These are phyloP conservation scores for Xylaria sp. DNA, from an alignment of 2,329 filamentous ascomycete genomes.

Conservation along the genomic window DNA sequence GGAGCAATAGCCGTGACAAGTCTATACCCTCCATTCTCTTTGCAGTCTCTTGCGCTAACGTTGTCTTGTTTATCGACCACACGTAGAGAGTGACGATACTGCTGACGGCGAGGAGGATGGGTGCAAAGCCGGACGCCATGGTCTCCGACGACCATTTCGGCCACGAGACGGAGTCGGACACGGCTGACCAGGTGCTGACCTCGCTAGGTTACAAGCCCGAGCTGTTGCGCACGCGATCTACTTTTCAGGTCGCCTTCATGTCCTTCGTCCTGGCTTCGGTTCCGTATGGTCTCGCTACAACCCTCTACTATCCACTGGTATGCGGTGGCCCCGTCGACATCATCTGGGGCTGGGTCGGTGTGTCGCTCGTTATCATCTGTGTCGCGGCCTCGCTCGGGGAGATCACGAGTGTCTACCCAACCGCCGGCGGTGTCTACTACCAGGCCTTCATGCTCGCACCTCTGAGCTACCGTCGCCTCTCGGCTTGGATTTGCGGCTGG, in stretches of 20 bases:
- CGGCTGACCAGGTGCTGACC: constrained; percentile 71
- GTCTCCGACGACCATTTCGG: constrained; percentile 31
- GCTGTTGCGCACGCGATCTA: constrained; percentile 71
- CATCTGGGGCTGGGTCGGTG: constrained; percentile 77
- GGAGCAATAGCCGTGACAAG: constrained; percentile 22
- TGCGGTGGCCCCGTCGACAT: constrained; percentile 75
- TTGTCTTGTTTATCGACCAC: neutral
- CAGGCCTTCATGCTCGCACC: constrained; percentile 80
- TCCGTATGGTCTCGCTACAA: constrained; percentile 78
- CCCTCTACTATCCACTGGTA: constrained; percentile 72
- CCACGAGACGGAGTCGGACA: constrained; percentile 51
- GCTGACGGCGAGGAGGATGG: constrained; percentile 33
- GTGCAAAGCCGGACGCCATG: constrained; percentile 33
- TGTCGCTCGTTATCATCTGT: constrained; percentile 76
- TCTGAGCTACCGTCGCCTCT: constrained; percentile 66
- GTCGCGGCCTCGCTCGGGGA: constrained; percentile 77
- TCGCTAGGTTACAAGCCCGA: constrained; percentile 74
- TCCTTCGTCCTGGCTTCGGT: constrained; percentile 80
- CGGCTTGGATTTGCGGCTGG: constrained; percentile 80
- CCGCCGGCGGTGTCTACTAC: constrained; percentile 82
- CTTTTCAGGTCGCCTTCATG: constrained; percentile 77
- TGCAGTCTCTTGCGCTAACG: neutral
- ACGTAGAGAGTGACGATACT: neutral
- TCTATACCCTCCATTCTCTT: neutral
- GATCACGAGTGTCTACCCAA: constrained; percentile 80